Percentiles rank a stretch among this genome's conserved stretches.
Evolutionary conservation across 2,329 filamentous ascomycete genomes (phyloP).

Genomic region (Xylariaceae sp.): DNA sequence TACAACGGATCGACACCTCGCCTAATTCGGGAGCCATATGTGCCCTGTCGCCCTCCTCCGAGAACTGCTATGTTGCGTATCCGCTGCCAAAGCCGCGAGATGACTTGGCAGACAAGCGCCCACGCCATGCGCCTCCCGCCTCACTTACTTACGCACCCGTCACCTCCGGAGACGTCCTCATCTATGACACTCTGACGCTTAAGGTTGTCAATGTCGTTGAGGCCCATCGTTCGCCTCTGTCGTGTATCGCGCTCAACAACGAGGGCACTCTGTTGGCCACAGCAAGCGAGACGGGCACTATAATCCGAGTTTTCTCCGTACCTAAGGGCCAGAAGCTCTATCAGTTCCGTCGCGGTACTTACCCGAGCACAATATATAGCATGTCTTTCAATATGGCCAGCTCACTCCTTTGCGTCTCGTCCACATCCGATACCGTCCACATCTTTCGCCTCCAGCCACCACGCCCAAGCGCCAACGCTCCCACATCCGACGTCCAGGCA

Average conservation of each 20-base stretch:
- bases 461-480: slow-evolving; percentile 36
- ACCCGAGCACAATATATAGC: slow-evolving; percentile 93
- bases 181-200: slow-evolving; percentile 84
- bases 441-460: slow-evolving; percentile 74
- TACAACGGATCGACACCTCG: slow-evolving; percentile 89
- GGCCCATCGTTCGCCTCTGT: slow-evolving; percentile 87
- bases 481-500: slow-evolving; percentile 37
- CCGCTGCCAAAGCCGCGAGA: slow-evolving; percentile 74
- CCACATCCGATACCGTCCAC: slow-evolving; percentile 92
- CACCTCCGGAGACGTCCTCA: slow-evolving; percentile 84
- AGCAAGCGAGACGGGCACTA: slow-evolving; percentile 94
- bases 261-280: slow-evolving; percentile 90
- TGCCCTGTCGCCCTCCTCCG: slow-evolving; percentile 87
- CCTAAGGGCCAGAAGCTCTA: slow-evolving; percentile 89
- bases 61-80: slow-evolving; percentile 93
- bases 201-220: slow-evolving; percentile 95
- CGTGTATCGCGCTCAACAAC: slow-evolving; percentile 85
- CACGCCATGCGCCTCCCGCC: slow-evolving; percentile 78
- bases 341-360: slow-evolving; percentile 92
- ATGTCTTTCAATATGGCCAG: slow-evolving; percentile 98
- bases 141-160: slow-evolving; percentile 69
- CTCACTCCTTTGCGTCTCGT: slow-evolving; percentile 90
- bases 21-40: slow-evolving; percentile 90
- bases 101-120: slow-evolving; percentile 54
- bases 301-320: slow-evolving; percentile 92